Evolutionary conservation across 805 yeast species (phyloP), one percentile per base, ranked within the genome.

Genomic region (Metschnikowia borealis): DNA sequence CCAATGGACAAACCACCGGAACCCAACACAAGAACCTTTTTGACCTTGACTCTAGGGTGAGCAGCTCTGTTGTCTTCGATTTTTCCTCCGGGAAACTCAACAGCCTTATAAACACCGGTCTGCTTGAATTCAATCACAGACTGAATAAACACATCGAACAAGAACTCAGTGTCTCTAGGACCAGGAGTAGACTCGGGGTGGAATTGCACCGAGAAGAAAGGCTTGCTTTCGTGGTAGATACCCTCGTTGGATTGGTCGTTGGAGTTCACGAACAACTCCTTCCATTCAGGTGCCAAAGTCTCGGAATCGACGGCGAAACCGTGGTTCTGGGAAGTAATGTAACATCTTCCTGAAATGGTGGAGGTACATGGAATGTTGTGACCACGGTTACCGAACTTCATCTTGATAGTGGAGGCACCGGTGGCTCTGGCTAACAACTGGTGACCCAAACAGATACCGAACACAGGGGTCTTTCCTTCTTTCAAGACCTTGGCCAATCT

Each of bases 111-210:
- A 36, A 70, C 63, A 34, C 84, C 81, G 39, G 88, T 72, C 51
- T 70, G 58, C 62, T 85, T 80, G 74, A 71, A 79, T 44, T 85
- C 88, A 47, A 79, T 68, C 46, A 94, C 96, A 45, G 97, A 69
- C 58, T 88, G 71, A 64, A 94, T 86, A 73, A 94, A 94, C 32
- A 88, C 90, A 65, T 94, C 99, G 63, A 94, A 94, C 68, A 94
- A 78, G 71, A 91, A 94, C 74, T 94, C 99, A 47, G 99, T 94
- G 69, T 94, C 99, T 69, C 96, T 84, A 68, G 99, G 99, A 69
- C 99, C 99, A 44, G 99, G 98, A 45, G 96, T 89, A 21, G 97
- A 89, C 78, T 94, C 99, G 23, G 99, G 99, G 69, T 94, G 99
- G 80, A 94, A 92, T 78, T 94, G 99, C 44, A 94, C 98, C 14